Conservation (phyloP, 768 basidiomycete species). For the Omphalotus guepiniiformis region DNA sequence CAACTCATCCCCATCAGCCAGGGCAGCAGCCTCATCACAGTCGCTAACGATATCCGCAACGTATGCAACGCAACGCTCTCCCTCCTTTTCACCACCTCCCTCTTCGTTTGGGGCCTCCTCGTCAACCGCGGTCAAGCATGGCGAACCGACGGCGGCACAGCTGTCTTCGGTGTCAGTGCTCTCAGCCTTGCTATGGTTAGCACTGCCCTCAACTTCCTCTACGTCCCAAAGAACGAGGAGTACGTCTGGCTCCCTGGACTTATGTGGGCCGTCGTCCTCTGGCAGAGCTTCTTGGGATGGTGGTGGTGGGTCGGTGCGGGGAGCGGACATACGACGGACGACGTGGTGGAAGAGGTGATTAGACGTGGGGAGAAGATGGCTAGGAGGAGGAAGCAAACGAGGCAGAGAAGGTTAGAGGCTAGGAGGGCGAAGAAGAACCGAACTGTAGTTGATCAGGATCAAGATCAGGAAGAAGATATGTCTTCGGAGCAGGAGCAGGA, state of each 20-base stretch:
- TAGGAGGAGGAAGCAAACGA: constrained; percentile 25
- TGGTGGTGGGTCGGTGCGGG: constrained; percentile 99
- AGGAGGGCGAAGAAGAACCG: constrained; percentile 39
- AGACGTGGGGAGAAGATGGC: constrained; percentile 39
- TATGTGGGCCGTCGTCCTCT: constrained; percentile 88
- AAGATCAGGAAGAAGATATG: background rate
- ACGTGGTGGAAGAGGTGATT: constrained; percentile 54
- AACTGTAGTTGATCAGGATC: background rate
- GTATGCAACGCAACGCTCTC: constrained; percentile 97
- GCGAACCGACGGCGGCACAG: constrained; percentile 95
- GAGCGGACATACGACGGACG: constrained; percentile 52
- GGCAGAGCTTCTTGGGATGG: constrained; percentile 97
- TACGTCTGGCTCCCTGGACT: constrained; percentile 90
- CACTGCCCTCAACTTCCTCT: constrained; percentile 83
- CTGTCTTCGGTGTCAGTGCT: constrained; percentile 85
- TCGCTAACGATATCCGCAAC: constrained; percentile 79
- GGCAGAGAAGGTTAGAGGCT: constrained; percentile 50
- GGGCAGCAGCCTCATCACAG: constrained; percentile 33
- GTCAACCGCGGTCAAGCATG: constrained; percentile 91
- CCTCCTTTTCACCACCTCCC: constrained; percentile 84
- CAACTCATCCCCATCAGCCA: constrained; percentile 71
- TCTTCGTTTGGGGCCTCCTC: constrained; percentile 90
- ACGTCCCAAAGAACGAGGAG: constrained; percentile 78
- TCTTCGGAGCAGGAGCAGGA: background rate
- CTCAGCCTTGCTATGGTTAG: constrained; percentile 77